A percentile compares a stretch with the other conserved stretches of the same genome.
Conservation (phyloP, 257 asterid genomes). For the Verbena officinalis region DNA sequence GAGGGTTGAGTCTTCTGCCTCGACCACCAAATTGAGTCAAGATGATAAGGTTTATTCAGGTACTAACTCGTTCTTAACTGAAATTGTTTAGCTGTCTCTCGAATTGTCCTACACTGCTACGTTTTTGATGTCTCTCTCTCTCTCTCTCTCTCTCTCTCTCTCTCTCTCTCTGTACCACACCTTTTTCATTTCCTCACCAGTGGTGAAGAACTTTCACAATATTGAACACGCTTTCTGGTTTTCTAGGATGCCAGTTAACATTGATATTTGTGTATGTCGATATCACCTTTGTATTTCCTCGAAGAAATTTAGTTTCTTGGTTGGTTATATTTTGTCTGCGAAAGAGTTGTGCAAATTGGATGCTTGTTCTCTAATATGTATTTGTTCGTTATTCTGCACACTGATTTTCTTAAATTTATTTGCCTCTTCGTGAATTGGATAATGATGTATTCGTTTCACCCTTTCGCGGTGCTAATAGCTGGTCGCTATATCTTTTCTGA, state of each 20-base stretch:
- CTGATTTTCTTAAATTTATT: constrained; percentile 6
- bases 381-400: neutral
- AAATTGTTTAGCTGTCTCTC: constrained; percentile 11
- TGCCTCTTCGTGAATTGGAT: neutral
- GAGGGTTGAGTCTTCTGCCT: constrained; percentile 40
- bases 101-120: neutral
- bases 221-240: neutral
- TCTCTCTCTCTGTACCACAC: neutral
- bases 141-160: no score
- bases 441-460: constrained; percentile 5
- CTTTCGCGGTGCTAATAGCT: neutral
- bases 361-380: constrained; percentile 6
- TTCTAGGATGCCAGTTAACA: constrained; percentile 15
- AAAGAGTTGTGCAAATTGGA: constrained; percentile 4
- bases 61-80: constrained; percentile 22
- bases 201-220: neutral
- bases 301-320: constrained; percentile 7
- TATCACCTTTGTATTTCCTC: neutral
- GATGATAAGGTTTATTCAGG: constrained; percentile 51
- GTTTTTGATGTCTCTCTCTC: constrained; percentile 13
- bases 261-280: neutral
- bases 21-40: constrained; percentile 32
- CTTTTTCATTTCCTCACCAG: constrained; percentile 4
- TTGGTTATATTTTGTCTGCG: constrained; percentile 14
- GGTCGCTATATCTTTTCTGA: constrained; percentile 7